phyloP scores from a whole-genome alignment of 1,284 basidiomycete genomes.

The Austroboletus novae-zelandiae region DNA sequence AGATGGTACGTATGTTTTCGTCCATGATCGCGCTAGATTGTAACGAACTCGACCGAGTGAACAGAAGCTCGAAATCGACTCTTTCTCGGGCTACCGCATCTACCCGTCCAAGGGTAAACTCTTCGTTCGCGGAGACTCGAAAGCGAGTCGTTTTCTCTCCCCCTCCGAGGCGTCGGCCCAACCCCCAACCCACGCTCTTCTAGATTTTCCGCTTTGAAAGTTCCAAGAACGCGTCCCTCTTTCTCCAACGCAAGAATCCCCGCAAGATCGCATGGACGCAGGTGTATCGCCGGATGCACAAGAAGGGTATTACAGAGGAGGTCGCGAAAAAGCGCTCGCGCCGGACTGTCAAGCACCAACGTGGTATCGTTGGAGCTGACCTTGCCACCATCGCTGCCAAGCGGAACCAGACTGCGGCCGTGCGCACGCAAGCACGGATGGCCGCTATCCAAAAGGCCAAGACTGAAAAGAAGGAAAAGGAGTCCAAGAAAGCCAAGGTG shows the following conservation, averaged over 20 bases:
- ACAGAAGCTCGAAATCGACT: conserved; percentile 97
- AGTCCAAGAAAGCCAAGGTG: conserved; percentile 89
- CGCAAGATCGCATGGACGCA: conserved; percentile 99
- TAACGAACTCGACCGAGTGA: conserved; percentile 37
- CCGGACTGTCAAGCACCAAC: conserved; percentile 97
- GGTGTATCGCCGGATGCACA: conserved; percentile 98
- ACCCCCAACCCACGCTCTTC: too few species aligned
- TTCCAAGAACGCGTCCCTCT: conserved; percentile 94
- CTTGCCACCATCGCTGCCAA: conserved; percentile 87
- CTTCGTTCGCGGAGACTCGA: conserved; percentile 95
- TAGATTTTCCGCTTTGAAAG: conserved; percentile 91
- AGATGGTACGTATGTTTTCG: conserved; percentile 48
- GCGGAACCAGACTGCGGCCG: conserved; percentile 88
- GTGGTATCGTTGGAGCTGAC: conserved; percentile 97
- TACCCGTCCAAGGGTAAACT: conserved; percentile 96
- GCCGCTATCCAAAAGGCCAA: conserved; percentile 91
- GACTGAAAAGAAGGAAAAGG: conserved; percentile 95
- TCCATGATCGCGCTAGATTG: neutral
- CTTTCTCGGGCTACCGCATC: conserved; percentile 94
- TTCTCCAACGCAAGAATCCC: conserved; percentile 99
- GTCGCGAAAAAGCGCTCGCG: conserved; percentile 98
- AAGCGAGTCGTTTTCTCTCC: conserved; percentile 52
- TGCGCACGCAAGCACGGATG: conserved; percentile 78
- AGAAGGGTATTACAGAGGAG: conserved; percentile 99
- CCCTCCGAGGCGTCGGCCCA: too few species aligned